phyloP scores from a whole-genome alignment of 1,284 basidiomycete species.

The Cryptococcus neoformans region DNA sequence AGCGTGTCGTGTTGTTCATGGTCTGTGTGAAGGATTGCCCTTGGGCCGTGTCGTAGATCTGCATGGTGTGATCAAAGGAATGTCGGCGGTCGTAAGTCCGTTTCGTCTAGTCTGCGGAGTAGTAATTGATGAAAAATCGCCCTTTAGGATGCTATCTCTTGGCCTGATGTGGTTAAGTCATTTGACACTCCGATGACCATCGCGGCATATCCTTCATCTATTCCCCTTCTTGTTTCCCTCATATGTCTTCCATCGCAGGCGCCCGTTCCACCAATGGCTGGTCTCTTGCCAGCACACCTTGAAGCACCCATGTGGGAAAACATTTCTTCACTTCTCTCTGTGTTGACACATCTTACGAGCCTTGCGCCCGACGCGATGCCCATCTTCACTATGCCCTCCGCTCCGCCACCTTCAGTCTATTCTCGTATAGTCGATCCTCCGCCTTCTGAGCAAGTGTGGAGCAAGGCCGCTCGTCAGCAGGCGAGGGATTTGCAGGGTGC shows the following conservation, averaged over 20 bases:
- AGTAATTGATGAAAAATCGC: slow-evolving; percentile 1
- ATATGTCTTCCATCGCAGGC: slow-evolving; percentile 49
- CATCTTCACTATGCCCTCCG: slow-evolving; percentile 77
- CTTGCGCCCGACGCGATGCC: slow-evolving; percentile 87
- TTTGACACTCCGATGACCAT: slow-evolving; percentile 43
- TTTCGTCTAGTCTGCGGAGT: neutral
- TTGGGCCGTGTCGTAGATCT: slow-evolving; percentile 48
- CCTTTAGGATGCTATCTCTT: slow-evolving; percentile 62
- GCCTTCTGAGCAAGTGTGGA: slow-evolving; percentile 56
- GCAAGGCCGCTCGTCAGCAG: slow-evolving; percentile 59
- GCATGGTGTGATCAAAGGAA: slow-evolving; percentile 57
- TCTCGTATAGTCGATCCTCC: slow-evolving; percentile 74
- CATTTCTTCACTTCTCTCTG: slow-evolving; percentile 76
- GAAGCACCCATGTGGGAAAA: slow-evolving; percentile 71
- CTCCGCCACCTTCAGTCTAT: slow-evolving; percentile 69
- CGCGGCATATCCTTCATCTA: slow-evolving; percentile 43
- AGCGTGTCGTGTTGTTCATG: slow-evolving; percentile 31
- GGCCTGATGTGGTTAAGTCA: slow-evolving; percentile 61
- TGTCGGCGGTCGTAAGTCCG: slow-evolving; percentile 65
- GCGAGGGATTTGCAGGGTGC: slow-evolving; percentile 67
- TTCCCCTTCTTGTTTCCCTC: slow-evolving; percentile 45
- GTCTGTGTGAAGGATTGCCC: slow-evolving; percentile 42
- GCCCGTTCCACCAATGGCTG: slow-evolving; percentile 47
- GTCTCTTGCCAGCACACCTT: slow-evolving; percentile 45
- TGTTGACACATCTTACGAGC: slow-evolving; percentile 82